These are phyloP conservation scores for Geotrichum ghanense DNA, from an alignment of 805 yeast species.

Conservation along the genomic window DNA sequence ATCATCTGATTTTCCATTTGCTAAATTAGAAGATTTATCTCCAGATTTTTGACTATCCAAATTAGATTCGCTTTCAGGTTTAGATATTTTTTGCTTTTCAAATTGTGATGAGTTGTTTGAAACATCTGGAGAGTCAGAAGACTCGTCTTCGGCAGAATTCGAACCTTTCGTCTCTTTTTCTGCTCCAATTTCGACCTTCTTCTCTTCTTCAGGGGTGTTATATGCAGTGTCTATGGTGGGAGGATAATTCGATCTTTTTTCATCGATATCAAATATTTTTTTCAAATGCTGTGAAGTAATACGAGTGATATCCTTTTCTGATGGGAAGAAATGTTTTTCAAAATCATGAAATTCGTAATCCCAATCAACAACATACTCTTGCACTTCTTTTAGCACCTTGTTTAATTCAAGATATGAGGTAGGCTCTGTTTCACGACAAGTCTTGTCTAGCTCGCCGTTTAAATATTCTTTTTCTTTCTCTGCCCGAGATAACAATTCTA, in stretches of 20 bases:
- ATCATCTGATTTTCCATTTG: no score
- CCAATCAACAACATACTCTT: constrained; percentile 79
- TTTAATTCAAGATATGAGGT: constrained; percentile 64
- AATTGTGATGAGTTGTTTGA: no score
- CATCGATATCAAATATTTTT: constrained; percentile 40
- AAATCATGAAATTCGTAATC: constrained; percentile 72
- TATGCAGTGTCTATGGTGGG: constrained; percentile 13
- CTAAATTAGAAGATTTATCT: no score
- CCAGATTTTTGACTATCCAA: no score
- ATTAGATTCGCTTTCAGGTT: no score
- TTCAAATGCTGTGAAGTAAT: constrained; percentile 82
- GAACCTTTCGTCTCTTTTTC: constrained; percentile 7
- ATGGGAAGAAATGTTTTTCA: constrained; percentile 69
- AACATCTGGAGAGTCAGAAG: no score
- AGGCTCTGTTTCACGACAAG: constrained; percentile 46
- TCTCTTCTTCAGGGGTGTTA: constrained; percentile 15
- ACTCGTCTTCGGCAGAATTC: neutral
- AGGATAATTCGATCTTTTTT: constrained; percentile 5
- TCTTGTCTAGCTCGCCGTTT: constrained; percentile 33
- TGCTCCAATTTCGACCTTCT: constrained; percentile 16
- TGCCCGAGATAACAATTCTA: constrained; percentile 43
- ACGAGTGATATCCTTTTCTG: constrained; percentile 84
- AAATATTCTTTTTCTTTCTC: constrained; percentile 40
- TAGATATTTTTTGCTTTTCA: no score
- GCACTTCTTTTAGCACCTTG: constrained; percentile 54